Evolutionary conservation across 163 green algal species (phyloP), one percentile per base, ranked within the genome.

Genomic region (Chlamydomonas reinhardtii): DNA sequence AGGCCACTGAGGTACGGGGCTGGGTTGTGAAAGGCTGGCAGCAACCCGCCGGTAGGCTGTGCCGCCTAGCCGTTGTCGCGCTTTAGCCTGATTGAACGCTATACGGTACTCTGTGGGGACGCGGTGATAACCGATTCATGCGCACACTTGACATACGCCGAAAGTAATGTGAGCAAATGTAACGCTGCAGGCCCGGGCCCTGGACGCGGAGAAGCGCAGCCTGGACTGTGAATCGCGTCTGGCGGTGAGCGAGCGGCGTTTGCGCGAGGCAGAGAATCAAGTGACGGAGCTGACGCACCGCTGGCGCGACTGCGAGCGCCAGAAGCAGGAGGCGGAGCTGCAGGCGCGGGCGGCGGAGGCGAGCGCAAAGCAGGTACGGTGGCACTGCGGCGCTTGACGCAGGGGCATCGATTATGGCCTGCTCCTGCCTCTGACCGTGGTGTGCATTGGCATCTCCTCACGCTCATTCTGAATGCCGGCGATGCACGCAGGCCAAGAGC

Each of bases 311-410:
- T 65, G 70, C 5, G 91, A 94, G 43, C 71, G 70, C 0, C 69
- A 80, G 65, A 76, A 84, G 35, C 81, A 89, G 71, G 87, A 93
- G 66, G 56, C 88, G 68, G 89, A 90, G 15, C 32, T 76, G 32
- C 74, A 85, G 73, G 34, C 82, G 22, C 27, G 78, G n/a, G 37
- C 69, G 27, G 83, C 73, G 39, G 91, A 93, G 77, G 76, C 76
- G 14, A 83, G 77, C 43, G 84, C 88, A 8, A 87, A 89, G 82
- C 91, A 94, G 87, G 91, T 93, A 80, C 19, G 48, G 48, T 56
- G 48, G 48, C 43, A 54, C 8, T 54, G 11, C 43, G 6, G 43
- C 11, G 43, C 11, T 54, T 54, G 43, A 6, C 11, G 43, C 43
- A 16, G 43, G 8, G 43, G 8, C 43, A 54, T 54, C 6, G 11